Percentiles rank a stretch among this genome's conserved stretches.
Conservation (phyloP, 345 rosid genomes). For the Rhodamnia rubescens region DNA sequence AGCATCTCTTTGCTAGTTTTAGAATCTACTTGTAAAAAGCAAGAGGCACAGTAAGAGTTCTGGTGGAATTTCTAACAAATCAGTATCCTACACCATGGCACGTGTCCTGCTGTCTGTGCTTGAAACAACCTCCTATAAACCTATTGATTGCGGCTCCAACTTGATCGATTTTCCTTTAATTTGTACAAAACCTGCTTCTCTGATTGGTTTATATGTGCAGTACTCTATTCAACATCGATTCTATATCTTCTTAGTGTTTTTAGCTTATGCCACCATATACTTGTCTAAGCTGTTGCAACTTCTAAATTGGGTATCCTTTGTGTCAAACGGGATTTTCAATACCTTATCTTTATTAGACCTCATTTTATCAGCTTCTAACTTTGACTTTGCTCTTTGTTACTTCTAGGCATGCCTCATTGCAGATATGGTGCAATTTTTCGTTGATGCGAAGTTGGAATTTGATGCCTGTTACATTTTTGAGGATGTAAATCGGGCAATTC, state of each 20-base stretch:
- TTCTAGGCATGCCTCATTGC: slow-evolving; percentile 89
- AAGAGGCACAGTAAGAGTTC: not conserved
- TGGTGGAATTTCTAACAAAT: not conserved
- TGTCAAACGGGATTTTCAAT: not conserved
- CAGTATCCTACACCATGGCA: not conserved
- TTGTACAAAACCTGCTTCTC: not conserved
- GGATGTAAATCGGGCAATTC: slow-evolving; percentile 88
- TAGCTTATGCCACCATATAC: not conserved
- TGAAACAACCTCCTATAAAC: not conserved
- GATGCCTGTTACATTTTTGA: slow-evolving; percentile 89
- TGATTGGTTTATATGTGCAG: not conserved
- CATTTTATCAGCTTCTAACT: not conserved
- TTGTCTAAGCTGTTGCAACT: not conserved
- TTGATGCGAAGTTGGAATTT: slow-evolving; percentile 89
- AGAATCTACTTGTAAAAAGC: not conserved
- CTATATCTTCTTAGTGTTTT: not conserved
- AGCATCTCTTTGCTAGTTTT: not conserved
- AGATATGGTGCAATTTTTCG: slow-evolving; percentile 84
- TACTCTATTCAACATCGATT: not conserved
- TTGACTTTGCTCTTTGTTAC: not conserved
- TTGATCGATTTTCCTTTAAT: not conserved
- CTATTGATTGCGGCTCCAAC: not conserved
- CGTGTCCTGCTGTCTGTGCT: not conserved
- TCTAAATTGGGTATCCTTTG: not conserved
- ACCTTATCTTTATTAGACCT: not conserved